A percentile compares a stretch with the other conserved stretches of the same genome.
phyloP scores from a whole-genome alignment of 805 yeast genomes.

The Candida vaughaniae region DNA sequence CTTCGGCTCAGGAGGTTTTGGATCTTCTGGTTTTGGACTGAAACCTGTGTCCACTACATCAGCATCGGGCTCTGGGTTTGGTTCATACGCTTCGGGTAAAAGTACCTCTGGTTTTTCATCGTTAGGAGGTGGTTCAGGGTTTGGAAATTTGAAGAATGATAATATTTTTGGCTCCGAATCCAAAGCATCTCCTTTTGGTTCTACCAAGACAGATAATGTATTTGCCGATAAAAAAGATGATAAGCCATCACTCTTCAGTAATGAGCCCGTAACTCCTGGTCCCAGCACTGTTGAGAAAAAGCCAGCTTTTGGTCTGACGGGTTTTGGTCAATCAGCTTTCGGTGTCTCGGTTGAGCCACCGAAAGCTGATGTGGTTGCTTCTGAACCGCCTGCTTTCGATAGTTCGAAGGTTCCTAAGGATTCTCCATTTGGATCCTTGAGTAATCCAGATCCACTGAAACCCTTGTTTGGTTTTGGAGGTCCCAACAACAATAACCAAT shows the following conservation, averaged over 20 bases:
- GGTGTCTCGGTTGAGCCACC: too few species aligned
- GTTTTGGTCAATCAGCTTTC: too few species aligned
- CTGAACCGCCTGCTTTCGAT: constrained; percentile 5
- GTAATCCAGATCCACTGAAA: background rate
- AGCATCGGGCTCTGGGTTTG: constrained; percentile 1
- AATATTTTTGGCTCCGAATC: constrained; percentile 3
- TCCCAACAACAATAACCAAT: background rate
- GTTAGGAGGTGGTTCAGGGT: constrained; percentile 7
- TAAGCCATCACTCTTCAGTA: constrained; percentile 1
- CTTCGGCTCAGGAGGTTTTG: too few species aligned
- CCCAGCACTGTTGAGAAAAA: too few species aligned
- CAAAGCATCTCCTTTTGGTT: constrained; percentile 6
- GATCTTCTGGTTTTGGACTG: constrained; percentile 14
- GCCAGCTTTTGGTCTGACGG: too few species aligned
- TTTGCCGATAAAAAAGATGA: background rate
- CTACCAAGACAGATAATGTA: constrained; percentile 1
- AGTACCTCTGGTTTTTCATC: constrained; percentile 3
- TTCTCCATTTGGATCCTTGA: constrained; percentile 11
- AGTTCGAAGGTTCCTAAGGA: too few species aligned
- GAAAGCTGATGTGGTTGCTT: too few species aligned
- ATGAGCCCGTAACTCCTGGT: too few species aligned
- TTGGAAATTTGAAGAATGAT: constrained; percentile 4
- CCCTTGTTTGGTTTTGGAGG: constrained; percentile 4
- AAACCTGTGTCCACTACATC: too few species aligned
- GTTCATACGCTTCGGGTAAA: too few species aligned